Base-by-base conservation (phyloP, 23 red algal genomes). In the Gracilaria vermiculophylla region DNA sequence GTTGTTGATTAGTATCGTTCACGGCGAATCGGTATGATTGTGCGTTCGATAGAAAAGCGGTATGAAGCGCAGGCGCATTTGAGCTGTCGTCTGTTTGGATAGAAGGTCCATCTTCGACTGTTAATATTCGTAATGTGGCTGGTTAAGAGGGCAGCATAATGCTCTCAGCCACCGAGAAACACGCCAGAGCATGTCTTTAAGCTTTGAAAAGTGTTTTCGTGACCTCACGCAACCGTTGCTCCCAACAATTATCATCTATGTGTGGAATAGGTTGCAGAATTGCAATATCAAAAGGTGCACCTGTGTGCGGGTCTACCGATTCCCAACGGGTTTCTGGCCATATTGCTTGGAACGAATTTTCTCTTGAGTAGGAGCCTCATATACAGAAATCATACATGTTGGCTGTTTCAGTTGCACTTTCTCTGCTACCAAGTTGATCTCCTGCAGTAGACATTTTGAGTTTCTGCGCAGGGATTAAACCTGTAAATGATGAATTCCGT, bases 151-250 rank as follows among this genome's bases (percentile, higher is more conserved):
- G 88, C 33, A 82, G 45, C 32, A 92, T 92, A 36, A 92, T 92
- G 39, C 80, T 82, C 67, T 92, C 77, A 3, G 88, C 54, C 11
- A 83, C 78, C 23, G 88, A 82, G 11, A 31, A 83, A 50, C 78
- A 92, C n/a, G 78, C 67, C 35, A 77, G 33, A 11, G 88, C 88
- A 21, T 83, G 5, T 29, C 35, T 83, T 16, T 77, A 82, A 3
- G 88, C 76, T 77, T 83, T 82, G 51, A 92, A 92, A 24, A 92
- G 53, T 29, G 83, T 82, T 45, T 53, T 60, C 80, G 83, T 82
- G 13, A 92, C 88, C 15, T 83, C 47, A 36, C 69, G 65, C 31
- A 83, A 37, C 35, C 88, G 88, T 58, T 83, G 69, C 47, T 92
- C 88, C 88, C 88, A 92, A 32, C 64, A 83, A 16, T 42, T 40